Evolutionary conservation across 2,329 filamentous ascomycete species (phyloP), one percentile per base, ranked within the genome.

Genomic region (Colletotrichum filicis): DNA sequence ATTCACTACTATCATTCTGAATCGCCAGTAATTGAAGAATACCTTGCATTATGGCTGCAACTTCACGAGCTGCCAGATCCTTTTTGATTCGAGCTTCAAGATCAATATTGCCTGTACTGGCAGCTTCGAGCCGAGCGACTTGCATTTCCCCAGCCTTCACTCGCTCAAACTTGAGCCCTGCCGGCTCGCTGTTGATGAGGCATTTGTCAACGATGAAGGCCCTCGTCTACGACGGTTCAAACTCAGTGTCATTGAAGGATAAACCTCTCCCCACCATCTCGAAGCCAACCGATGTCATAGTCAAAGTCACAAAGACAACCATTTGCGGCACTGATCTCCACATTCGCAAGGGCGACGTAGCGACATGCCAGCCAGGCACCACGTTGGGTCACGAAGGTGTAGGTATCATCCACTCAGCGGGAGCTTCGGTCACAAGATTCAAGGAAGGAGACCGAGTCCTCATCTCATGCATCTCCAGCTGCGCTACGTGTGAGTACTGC

Each of bases 401-500:
- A n/a, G 84, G 84, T 26, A 59, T 81, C 57, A 77, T 86, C 2
- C 75, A 78, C 46, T 74, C 77, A 22, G 73, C 84, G 35, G 85
- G 85, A 5, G 61, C 76, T 8, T 79, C 76, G 19, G 82, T 85
- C 4, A 76, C 75, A 5, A 76, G 76, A 19, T 76, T 85, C 66
- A 78, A 80, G 57, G 56, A 76, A 6, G 84, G 84, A 6, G 83
- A 87, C 61, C 76, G 81, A 32, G 83, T 84, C 35, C 81, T 84
- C 30, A 82, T 83, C 72, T 75, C 37, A 63, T 78, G 84, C 77
- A 61, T 65, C 80, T 35, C 76, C 77, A 16, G 83, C 65, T 91
- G 89, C 76, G 85, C 84, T 0, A 82, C 81, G 1, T 91, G 89
- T 77, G 79, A 81, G 24, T 87, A 85, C 77, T 90, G 88, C 75